Conservation (phyloP, 768 basidiomycete species). For the Leccinum rimulosum region DNA sequence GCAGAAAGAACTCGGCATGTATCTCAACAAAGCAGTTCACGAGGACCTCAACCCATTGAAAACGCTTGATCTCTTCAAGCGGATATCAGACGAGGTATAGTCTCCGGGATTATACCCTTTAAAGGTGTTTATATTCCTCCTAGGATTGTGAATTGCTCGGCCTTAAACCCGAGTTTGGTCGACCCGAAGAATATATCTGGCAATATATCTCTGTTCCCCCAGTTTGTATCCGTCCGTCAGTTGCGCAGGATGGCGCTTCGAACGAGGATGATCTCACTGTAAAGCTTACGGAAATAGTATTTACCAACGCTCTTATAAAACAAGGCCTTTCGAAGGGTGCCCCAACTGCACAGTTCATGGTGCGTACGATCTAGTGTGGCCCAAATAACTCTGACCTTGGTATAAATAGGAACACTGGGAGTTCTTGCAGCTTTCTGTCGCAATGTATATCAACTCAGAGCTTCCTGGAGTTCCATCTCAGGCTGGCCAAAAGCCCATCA, state of each 20-base stretch:
- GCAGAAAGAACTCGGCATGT: slow-evolving; percentile 81
- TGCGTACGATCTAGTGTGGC: slow-evolving; percentile 22
- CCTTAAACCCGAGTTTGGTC: slow-evolving; percentile 79
- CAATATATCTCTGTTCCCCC: slow-evolving; percentile 98
- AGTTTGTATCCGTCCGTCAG: slow-evolving; percentile 95
- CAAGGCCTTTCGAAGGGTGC: slow-evolving; percentile 86
- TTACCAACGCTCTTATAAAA: slow-evolving; percentile 90
- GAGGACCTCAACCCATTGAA: slow-evolving; percentile 96
- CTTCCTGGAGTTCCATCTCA: slow-evolving; percentile 88
- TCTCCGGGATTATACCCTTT: not conserved
- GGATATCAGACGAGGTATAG: slow-evolving; percentile 86
- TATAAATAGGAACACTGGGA: slow-evolving; percentile 91
- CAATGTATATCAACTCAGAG: slow-evolving; percentile 98
- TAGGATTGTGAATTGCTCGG: slow-evolving; percentile 96
- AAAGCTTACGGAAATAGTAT: slow-evolving; percentile 95
- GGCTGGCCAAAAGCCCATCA: slow-evolving; percentile 89
- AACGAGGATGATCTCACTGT: slow-evolving; percentile 99
- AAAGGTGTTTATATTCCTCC: slow-evolving; percentile 2
- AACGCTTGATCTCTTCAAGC: slow-evolving; percentile 86
- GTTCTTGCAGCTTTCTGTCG: slow-evolving; percentile 89
- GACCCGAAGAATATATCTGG: slow-evolving; percentile 98
- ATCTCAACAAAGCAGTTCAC: slow-evolving; percentile 81
- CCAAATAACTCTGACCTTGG: slow-evolving; percentile 1
- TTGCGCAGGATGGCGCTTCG: slow-evolving; percentile 95
- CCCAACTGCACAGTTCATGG: slow-evolving; percentile 89